Evolutionary conservation across 1,284 basidiomycete species (phyloP).

Genomic region (Melanopsichium pennsylvanicum): DNA sequence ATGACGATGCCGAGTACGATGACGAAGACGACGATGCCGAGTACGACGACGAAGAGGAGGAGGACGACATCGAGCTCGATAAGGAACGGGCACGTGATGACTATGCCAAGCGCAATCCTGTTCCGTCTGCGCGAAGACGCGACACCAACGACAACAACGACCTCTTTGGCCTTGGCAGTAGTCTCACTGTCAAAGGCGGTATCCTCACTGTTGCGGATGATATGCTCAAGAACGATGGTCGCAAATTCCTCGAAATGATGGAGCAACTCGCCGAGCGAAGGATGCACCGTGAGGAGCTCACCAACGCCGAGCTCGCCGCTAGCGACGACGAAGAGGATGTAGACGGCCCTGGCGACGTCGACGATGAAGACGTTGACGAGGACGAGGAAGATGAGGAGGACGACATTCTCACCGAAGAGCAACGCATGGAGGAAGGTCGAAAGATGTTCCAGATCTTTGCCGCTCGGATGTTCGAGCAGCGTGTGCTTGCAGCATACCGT

Average conservation of each 20-base stretch:
- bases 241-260: conserved; percentile 99
- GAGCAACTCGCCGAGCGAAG: conserved; percentile 94
- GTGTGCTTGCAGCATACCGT: conserved; percentile 89
- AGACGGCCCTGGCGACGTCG: conserved; percentile 52
- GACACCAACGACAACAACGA: conserved; percentile 69
- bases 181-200: conserved; percentile 84
- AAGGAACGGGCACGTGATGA: conserved; percentile 62
- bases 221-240: conserved; percentile 95
- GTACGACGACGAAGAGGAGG: conserved; percentile 61
- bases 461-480: conserved; percentile 99
- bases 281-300: conserved; percentile 86
- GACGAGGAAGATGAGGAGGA: conserved; percentile 70
- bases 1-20: conserved; percentile 70
- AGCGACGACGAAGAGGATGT: conserved; percentile 63
- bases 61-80: conserved; percentile 56
- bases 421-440: conserved; percentile 98
- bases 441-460: conserved; percentile 99
- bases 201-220: conserved; percentile 99
- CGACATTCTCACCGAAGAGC: conserved; percentile 69
- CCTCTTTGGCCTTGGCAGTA: conserved; percentile 79
- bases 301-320: conserved; percentile 66
- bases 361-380: conserved; percentile 69
- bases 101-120: conserved; percentile 40
- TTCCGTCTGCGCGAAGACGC: conserved; percentile 24
- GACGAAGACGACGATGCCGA: conserved; percentile 69